Evolutionary conservation across 2,329 filamentous ascomycete genomes (phyloP), one percentile per base, ranked within the genome.

Genomic region (Aspergillus neotritici): DNA sequence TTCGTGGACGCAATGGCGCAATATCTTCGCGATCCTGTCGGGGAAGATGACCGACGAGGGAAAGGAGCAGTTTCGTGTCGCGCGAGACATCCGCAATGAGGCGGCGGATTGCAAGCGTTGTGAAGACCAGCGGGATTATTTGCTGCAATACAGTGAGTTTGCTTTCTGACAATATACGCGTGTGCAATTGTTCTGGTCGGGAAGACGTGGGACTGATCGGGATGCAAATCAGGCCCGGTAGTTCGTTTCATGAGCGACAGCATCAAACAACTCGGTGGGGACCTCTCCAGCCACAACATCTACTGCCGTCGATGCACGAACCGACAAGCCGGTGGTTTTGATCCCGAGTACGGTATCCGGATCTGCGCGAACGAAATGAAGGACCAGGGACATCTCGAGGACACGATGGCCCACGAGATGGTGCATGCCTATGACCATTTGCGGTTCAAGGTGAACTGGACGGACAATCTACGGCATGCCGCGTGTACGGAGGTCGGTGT

Each of bases 341-440:
- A 84, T 63, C 83, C 89, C 1, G 77, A 85, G 39, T 86, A 89
- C 63, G 93, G 93, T 31, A 96, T 98, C 50, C 64, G 94, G 60
- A 75, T 98, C 15, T 98, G 93, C 68, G 88, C 93, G 40, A 98
- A 98, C 68, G 84, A 93, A 68, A 80, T 97, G 62, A 75, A 84
- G 46, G 82, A 88, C 61, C 74, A 82, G 44, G 82, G 83, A 28
- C 88, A 95, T 63, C 67, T 95, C 55, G 93, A 98, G 71, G 93
- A 98, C 65, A 95, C 90, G 9, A 73, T 98, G 60, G 84, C 90
- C 21, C 93, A 98, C 67, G 93, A 98, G 72, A 94, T 98, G 88
- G 86, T 98, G 41, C 93, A 98, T 66, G 90, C 90, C 1, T 97
- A 89, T 75, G 93, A 98, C 64, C 86, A 94, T 64, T 62, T 97